Base-by-base conservation (phyloP, 2,329 filamentous ascomycete genomes). In the Pestalotiopsis sp. region DNA sequence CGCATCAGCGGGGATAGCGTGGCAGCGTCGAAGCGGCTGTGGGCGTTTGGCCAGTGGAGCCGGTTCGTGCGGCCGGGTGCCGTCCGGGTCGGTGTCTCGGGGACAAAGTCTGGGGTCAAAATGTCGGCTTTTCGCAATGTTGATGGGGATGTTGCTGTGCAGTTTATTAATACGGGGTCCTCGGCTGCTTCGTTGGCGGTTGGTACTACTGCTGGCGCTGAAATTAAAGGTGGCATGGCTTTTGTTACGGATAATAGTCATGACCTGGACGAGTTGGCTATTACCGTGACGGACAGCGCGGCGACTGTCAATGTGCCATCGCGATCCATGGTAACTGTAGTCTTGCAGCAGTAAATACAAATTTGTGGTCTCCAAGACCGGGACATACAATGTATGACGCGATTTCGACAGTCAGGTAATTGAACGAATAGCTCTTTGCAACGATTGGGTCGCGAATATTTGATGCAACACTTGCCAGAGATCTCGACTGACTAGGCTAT, bases 171-270 rank as follows among this genome's bases (percentile, higher is more conserved):
- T 13, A 69, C 70, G n/a, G 73, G 72, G 0, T 66, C 69, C 3
- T 69, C 71, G 12, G 61, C 71, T 1, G 67, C 38, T 4, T 25
- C 52, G 1, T 68, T 72, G 2, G 56, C 69, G 57, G 67, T 73
- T 13, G 70, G 67, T 23, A 65, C 68, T 2, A 66, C 59, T 4
- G 70, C 68, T 2, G 69, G 66, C 4, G 52, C n/a, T 2, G 59
- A 67, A 6, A 74, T 74, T 25, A 69, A 56, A 14, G 69, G 68
- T 1, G 69, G 52, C 1, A 38, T 57, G 13, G 73, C 73, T 27
- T 73, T 65, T 25, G 20, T 74, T 4, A 74, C 73, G 0, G 74
- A 76, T 25, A 73, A 75, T 23, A 70, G 62, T 25, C 70, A 71
- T 49, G 72, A 73, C 20, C 67, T 74, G 7, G 67, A 72, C 11